These are phyloP conservation scores for Reticulascus tulasneorum DNA, from an alignment of 2,329 filamentous ascomycete species.

Conservation along the genomic window DNA sequence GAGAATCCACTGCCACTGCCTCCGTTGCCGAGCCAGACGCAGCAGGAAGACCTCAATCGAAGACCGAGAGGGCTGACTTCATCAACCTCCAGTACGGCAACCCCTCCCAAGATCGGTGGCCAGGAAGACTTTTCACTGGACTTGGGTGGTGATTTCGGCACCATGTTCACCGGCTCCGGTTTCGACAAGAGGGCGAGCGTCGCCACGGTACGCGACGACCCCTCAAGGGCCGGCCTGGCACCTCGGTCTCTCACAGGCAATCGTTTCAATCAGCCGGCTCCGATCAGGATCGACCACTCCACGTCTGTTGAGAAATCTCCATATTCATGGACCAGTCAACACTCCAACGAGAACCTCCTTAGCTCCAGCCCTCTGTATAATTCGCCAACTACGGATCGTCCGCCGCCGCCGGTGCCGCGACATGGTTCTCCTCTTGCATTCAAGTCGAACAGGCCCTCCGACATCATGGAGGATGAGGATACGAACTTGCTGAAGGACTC, in stretches of 20 bases:
- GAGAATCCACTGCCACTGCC: constrained; percentile 30
- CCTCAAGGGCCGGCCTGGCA: constrained; percentile 21
- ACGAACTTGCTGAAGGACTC: constrained; percentile 50
- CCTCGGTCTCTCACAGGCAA: constrained; percentile 43
- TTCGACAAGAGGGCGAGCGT: constrained; percentile 53
- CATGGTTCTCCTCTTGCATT: constrained; percentile 28
- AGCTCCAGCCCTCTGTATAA: constrained; percentile 24
- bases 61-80: constrained; percentile 48
- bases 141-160: constrained; percentile 54
- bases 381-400: constrained; percentile 28
- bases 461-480: constrained; percentile 48
- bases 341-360: constrained; percentile 46
- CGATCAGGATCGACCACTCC: constrained; percentile 43
- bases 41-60: constrained; percentile 24
- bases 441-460: constrained; percentile 29
- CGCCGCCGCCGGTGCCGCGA: constrained; percentile 35
- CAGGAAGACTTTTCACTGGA: constrained; percentile 43
- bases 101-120: constrained; percentile 44
- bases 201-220: constrained; percentile 39
- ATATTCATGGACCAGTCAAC: constrained; percentile 48
- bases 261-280: constrained; percentile 40
- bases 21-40: constrained; percentile 30
- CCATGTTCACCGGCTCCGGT: constrained; percentile 43
- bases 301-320: constrained; percentile 40
- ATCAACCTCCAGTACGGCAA: constrained; percentile 51